Evolutionary conservation across 345 rosid species (phyloP), one percentile per base, ranked within the genome.

Genomic region (Bruguiera sexangula): DNA sequence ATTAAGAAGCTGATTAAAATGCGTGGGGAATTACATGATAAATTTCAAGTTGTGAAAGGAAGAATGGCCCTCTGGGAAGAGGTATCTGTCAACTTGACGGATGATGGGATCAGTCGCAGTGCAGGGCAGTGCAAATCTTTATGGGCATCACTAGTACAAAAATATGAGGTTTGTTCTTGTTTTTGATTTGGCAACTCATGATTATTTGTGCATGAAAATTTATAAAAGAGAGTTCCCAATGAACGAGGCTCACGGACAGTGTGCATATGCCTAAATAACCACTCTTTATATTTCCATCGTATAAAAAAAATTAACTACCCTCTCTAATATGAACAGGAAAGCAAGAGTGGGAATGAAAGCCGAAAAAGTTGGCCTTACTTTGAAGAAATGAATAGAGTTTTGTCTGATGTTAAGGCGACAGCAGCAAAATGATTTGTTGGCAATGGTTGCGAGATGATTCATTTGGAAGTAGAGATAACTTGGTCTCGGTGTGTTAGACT

Each of bases 31-130:
- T 71, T 92, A 66, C 86, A 87, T 73, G 68, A 79, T 54, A 87
- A 83, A 82, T 95, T 95, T 75, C 85, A 85, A 60, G 84, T 86
- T 64, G 96, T 82, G 57, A 92, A 85, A 80, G 92, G 97, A 43
- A 86, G 96, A 79, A 95, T 92, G 99, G 92, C 87, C 55, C 87
- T 95, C 30, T 95, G 99, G 99, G 87, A 87, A 82, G 96, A 90
- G 81, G 82, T 95, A 74, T 95, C 99, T 59, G 30, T 80, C 21
- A 80, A 73, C 59, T 78, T 95, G 71, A 69, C 78, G 43, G 73
- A 76, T 65, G 88, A 92, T 50, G 99, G 96, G 69, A 34, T 86
- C 76, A 74, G 65, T 27, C 79, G 94, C 66, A 90, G 89, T 78
- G 87, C 99, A 1, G 91, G 82, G 30, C 96, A 95, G 71, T 95